Evolutionary conservation across 495 filamentous ascomycete species (phyloP).

Genomic region (Talaromyces stipitatus): DNA sequence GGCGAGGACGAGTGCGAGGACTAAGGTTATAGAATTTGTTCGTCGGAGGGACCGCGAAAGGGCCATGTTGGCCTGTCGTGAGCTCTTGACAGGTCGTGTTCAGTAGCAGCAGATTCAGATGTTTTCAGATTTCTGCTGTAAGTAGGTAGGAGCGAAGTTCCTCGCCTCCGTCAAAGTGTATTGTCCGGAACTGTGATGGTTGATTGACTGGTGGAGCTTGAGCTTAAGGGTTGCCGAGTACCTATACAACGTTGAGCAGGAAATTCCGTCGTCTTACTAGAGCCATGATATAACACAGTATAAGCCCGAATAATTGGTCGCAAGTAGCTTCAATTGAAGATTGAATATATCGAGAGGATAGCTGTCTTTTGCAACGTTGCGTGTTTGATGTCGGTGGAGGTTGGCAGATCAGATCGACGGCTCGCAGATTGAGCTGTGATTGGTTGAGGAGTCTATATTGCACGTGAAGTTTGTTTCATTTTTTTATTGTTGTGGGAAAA

Average conservation of each 20-base stretch:
- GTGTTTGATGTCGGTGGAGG: neutral
- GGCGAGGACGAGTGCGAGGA: slow-evolving; percentile 51
- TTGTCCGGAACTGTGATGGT: neutral
- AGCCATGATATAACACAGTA: neutral
- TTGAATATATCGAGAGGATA: neutral
- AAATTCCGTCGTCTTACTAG: neutral
- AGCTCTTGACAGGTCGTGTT: neutral
- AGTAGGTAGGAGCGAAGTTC: neutral
- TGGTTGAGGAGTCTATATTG: neutral
- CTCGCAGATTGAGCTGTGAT: neutral
- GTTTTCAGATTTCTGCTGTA: neutral
- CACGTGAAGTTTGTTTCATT: neutral
- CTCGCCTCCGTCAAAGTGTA: neutral
- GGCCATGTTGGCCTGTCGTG: slow-evolving; percentile 33
- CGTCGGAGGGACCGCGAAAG: slow-evolving; percentile 54
- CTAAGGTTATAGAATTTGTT: slow-evolving; percentile 57
- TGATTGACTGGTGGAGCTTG: neutral
- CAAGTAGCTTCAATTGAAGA: neutral
- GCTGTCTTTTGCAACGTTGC: neutral
- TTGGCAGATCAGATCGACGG: neutral
- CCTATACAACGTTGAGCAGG: neutral
- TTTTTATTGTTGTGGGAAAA: neutral
- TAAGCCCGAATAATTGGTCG: too few species aligned
- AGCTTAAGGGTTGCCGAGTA: neutral
- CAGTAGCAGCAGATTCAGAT: neutral